Percentiles rank a stretch among this genome's conserved stretches.
Evolutionary conservation across 768 basidiomycete species (phyloP).

Genomic region (Xerocomellus intermedius): DNA sequence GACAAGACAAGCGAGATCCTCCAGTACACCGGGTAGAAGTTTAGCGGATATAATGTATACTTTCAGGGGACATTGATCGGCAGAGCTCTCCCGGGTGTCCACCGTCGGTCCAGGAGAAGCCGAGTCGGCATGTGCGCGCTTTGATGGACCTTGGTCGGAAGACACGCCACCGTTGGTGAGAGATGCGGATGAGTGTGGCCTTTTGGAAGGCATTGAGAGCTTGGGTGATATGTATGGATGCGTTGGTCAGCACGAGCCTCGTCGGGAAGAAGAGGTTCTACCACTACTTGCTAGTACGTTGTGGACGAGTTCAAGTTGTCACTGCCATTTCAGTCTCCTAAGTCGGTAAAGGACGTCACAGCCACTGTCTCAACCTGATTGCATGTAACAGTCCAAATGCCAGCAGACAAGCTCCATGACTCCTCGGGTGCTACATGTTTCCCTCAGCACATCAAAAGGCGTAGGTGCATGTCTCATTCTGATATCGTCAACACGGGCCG

Average conservation of each 20-base stretch:
- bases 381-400: neutral
- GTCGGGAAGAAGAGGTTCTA: neutral
- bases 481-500: neutral
- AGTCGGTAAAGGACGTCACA: neutral
- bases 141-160: slow-evolving; percentile 10
- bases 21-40: slow-evolving; percentile 20
- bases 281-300: no score
- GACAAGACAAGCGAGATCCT: slow-evolving; percentile 26
- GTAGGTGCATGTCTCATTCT: neutral
- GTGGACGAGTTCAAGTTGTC: no score
- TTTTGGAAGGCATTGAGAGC: slow-evolving; percentile 13
- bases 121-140: slow-evolving; percentile 2
- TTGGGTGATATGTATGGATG: neutral
- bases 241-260: neutral
- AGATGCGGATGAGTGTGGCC: slow-evolving; percentile 4
- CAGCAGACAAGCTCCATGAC: neutral
- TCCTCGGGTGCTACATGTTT: neutral
- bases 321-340: neutral
- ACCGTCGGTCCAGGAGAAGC: slow-evolving; percentile 2
- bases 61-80: slow-evolving; percentile 11
- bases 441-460: neutral
- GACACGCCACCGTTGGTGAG: neutral
- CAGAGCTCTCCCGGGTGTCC: slow-evolving; percentile 3
- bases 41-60: slow-evolving; percentile 36
- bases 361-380: no score